These are phyloP conservation scores for Anthracocystis walkeri DNA, from an alignment of 1,284 basidiomycete species.

Conservation along the genomic window DNA sequence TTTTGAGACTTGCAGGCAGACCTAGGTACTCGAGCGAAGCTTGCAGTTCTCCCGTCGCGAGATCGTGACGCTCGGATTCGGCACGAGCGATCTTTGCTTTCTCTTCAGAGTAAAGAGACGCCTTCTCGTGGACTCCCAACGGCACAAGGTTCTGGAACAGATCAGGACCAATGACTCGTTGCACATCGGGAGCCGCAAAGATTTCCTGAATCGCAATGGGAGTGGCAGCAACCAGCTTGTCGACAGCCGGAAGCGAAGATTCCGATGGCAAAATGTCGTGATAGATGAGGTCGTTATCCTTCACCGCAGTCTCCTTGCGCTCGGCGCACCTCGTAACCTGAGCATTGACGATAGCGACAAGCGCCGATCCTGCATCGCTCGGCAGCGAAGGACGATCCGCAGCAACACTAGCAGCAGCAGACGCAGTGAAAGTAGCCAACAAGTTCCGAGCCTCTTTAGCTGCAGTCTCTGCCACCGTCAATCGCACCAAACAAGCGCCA, in stretches of 20 bases:
- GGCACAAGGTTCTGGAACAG: conserved; percentile 90
- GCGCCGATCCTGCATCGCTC: conserved; percentile 81
- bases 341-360: conserved; percentile 84
- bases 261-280: conserved; percentile 89
- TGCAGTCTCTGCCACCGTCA: conserved; percentile 80
- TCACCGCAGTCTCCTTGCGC: conserved; percentile 79
- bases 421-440: conserved; percentile 79
- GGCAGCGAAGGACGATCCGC: conserved; percentile 79
- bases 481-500: conserved; percentile 85
- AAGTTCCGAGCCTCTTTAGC: conserved; percentile 86
- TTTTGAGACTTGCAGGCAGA: conserved; percentile 80
- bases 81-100: conserved; percentile 94
- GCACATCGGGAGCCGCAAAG: conserved; percentile 89
- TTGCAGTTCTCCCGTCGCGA: conserved; percentile 82
- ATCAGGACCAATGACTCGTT: conserved; percentile 93
- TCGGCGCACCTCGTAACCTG: conserved; percentile 84
- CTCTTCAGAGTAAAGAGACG: conserved; percentile 96
- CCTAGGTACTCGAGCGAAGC: conserved; percentile 86
- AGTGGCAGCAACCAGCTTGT: conserved; percentile 81
- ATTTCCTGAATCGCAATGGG: conserved; percentile 93
- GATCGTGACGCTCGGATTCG: conserved; percentile 87
- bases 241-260: conserved; percentile 82
- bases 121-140: conserved; percentile 93
- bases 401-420: conserved; percentile 76
- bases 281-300: conserved; percentile 98